Base-by-base conservation (phyloP, 2,329 filamentous ascomycete genomes). In the Raffaelea deltoideospora region DNA sequence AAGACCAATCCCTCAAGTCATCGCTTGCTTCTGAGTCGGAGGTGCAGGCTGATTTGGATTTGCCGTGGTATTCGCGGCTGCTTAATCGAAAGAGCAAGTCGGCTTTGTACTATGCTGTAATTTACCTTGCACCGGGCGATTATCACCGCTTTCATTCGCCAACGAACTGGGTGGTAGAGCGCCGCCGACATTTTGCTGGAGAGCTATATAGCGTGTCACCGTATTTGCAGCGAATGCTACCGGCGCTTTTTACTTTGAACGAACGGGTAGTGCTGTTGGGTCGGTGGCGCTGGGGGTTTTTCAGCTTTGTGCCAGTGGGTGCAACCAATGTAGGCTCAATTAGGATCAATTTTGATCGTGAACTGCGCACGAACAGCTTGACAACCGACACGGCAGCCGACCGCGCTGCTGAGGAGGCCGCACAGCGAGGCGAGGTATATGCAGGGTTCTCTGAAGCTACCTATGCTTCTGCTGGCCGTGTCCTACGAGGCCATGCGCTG, bases 61-160 rank as follows among this genome's bases (percentile, higher is more conserved):
- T 79, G 2, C 69, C 78, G 3, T 86, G 80, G 81, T 83, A 82
- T 53, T 64, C 75, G 30, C 61, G 76, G n/a, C 70, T 71, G 9
- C 69, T 71, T 6, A 57, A 65, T 17, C 69, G 72, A 37, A 71
- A 71, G 55, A 67, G 62, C 55, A 84, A 79, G 5, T 74, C 79
- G 29, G 40, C 43, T 10, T 71, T 98, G 8, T 94, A 93, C 64
- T 98, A 96, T 58, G 82, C 69, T 42, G 92, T 98, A 44, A 76
- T 98, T 51, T 98, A 98, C 60, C 75, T 98, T 31, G 90, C 92
- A 0, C 90, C 90, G 0, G 90, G 90, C 34, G 92, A 98, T 62
- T 98, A 98, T 61, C 90, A 98, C 61, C 83, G 88, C 45, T 98
- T 96, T 65, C 92, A 98, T 63, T 93, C 84, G 2, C 90, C 90